These are phyloP conservation scores for Podaxis sp. DNA, from an alignment of 768 basidiomycete genomes.

Conservation along the genomic window DNA sequence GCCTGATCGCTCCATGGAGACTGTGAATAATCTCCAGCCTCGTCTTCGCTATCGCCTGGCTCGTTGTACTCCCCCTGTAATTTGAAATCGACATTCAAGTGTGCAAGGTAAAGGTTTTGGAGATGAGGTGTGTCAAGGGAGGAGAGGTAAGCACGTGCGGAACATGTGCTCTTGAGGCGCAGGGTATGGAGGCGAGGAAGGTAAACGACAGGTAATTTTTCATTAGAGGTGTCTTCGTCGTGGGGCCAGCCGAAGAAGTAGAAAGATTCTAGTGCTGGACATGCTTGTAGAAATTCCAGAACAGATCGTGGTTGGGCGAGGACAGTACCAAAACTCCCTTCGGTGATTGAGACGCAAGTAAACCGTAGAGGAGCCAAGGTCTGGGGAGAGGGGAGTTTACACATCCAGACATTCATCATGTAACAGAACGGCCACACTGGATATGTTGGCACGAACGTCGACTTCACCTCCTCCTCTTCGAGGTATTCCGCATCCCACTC, in stretches of 20 bases:
- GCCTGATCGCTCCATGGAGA: constrained; percentile 76
- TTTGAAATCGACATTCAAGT: constrained; percentile 62
- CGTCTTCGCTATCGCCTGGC: constrained; percentile 72
- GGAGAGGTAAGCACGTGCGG: constrained; percentile 63
- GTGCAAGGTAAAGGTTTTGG: constrained; percentile 57
- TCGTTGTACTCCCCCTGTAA: constrained; percentile 41
- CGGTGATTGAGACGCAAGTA: constrained; percentile 55
- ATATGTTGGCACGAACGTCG: constrained; percentile 33
- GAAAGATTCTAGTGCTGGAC: constrained; percentile 60
- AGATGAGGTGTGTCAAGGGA: constrained; percentile 61
- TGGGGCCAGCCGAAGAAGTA: constrained; percentile 53
- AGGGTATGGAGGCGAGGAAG: constrained; percentile 63
- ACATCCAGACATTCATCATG: constrained; percentile 47
- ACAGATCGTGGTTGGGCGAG: constrained; percentile 47
- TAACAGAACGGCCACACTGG: constrained; percentile 25
- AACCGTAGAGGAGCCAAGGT: constrained; percentile 50
- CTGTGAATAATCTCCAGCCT: constrained; percentile 70
- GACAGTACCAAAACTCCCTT: constrained; percentile 36
- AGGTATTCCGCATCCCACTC: constrained; percentile 31
- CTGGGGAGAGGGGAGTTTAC: constrained; percentile 45
- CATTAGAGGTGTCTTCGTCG: constrained; percentile 27
- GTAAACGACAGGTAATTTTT: constrained; percentile 38
- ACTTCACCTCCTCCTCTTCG: constrained; percentile 26
- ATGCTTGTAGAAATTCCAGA: constrained; percentile 58
- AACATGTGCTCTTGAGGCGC: constrained; percentile 56